These are phyloP conservation scores for Xylariales sp. DNA, from an alignment of 2,329 filamentous ascomycete genomes.

Conservation along the genomic window DNA sequence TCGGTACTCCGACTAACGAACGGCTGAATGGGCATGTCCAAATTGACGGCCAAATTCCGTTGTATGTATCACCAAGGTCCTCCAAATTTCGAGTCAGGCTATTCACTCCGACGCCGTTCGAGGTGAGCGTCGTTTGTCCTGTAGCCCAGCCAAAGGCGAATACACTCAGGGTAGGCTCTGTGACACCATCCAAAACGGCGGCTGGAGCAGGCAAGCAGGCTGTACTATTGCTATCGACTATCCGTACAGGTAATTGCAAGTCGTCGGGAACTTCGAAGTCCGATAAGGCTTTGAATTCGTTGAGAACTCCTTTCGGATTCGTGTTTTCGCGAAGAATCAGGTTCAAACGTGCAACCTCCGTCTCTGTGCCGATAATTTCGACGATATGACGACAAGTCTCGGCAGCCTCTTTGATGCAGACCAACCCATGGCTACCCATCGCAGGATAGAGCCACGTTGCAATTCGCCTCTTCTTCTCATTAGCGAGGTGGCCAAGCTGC, in stretches of 20 bases:
- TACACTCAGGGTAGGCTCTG: constrained; percentile 4
- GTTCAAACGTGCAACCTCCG: constrained; percentile 56
- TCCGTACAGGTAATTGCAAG: constrained; percentile 2
- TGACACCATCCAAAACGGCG: constrained; percentile 1
- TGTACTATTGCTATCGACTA: not conserved
- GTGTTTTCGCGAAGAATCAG: constrained; percentile 42
- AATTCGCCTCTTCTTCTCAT: constrained; percentile 57
- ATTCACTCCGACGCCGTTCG: constrained; percentile 4
- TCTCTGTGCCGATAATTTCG: constrained; percentile 55
- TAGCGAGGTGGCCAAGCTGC: constrained; percentile 60
- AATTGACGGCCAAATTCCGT: constrained; percentile 3
- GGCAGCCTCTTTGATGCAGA: constrained; percentile 64
- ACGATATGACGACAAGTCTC: constrained; percentile 63
- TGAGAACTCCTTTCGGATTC: not conserved
- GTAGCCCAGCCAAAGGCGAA: constrained; percentile 7
- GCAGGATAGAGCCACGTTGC: constrained; percentile 59
- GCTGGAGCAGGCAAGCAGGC: constrained; percentile 1
- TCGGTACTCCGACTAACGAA: constrained; percentile 6
- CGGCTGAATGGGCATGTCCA: constrained; percentile 5
- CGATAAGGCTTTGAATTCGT: not conserved
- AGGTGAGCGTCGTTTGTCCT: constrained; percentile 4
- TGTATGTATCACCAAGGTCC: not conserved
- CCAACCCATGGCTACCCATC: constrained; percentile 49
- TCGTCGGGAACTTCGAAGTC: constrained; percentile 1
- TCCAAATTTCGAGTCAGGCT: constrained; percentile 6